Percentiles rank a stretch among this genome's conserved stretches.
phyloP scores from a whole-genome alignment of 2,329 filamentous ascomycete genomes.

The Laburnicola sp. region DNA sequence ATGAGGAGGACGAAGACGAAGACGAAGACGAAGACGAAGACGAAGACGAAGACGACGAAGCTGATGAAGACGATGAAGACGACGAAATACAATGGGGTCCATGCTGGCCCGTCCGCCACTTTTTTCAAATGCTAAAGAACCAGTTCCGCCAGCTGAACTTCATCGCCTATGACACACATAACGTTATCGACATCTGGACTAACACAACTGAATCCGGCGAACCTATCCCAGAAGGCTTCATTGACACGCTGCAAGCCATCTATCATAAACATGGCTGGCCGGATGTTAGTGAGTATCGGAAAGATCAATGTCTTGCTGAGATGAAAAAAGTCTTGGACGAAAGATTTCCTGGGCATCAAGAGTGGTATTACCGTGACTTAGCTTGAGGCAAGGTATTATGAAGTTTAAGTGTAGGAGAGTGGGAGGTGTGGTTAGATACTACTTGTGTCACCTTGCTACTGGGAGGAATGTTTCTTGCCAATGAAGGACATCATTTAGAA shows the following conservation, averaged over 20 bases:
- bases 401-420: too few relatives aligned
- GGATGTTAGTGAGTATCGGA: neutral
- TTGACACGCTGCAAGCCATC: neutral
- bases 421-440: too few relatives aligned
- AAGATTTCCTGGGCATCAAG: too few relatives aligned
- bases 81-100: neutral
- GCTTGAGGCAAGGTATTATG: too few relatives aligned
- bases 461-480: too few relatives aligned
- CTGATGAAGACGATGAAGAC: neutral
- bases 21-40: neutral
- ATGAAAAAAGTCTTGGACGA: too few relatives aligned
- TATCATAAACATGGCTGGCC: slow-evolving; percentile 10
- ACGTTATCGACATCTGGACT: slow-evolving; percentile 4
- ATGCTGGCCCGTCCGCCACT: slow-evolving; percentile 2
- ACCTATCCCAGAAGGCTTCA: neutral
- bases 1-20: neutral
- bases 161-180: neutral
- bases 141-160: slow-evolving; percentile 6
- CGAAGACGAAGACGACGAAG: neutral
- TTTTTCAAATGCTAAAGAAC: slow-evolving; percentile 9
- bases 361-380: too few relatives aligned
- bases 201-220: neutral
- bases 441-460: too few relatives aligned
- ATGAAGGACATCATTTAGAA: too few relatives aligned
- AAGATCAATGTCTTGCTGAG: too few relatives aligned